Evolutionary conservation across 768 basidiomycete genomes (phyloP), one percentile per base, ranked within the genome.

Genomic region (Auriscalpium vulgare): DNA sequence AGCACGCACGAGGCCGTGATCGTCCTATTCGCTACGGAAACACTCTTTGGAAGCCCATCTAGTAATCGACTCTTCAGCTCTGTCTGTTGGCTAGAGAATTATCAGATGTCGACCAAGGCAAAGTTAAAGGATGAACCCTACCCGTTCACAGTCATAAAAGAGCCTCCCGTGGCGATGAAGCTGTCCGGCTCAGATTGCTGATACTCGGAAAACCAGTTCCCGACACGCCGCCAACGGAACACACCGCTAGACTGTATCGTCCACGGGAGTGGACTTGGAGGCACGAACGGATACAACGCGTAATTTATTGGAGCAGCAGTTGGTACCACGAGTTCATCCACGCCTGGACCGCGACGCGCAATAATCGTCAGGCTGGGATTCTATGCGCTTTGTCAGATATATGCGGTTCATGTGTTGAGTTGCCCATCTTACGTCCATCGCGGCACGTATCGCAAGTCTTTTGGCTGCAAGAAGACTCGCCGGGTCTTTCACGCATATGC

Each of bases 251-350:
- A 58, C 19, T 69, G 69, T 60, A 75, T 69, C 40, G 71, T 77
- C 75, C 80, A 82, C 8, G 78, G 76, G 38, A 79, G 66, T 10
- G 77, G 64, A 14, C 74, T 78, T 10, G 78, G 71, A 1, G 80
- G 69, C 7, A 79, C 61, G 63, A 87, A 87, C 0, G 88, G 88
- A 66, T 83, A 91, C 40, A 87, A 60, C n/a, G 84, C 78, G 65
- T 87, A 88, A 16, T 62, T 62, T 23, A 56, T 46, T 7, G 45
- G 50, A 2, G 59, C 47, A 14, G 54, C 43, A 8, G 55, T 44
- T 14, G 59, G 51, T 16, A 51, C 53, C 52, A 45, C 47, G 6
- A 54, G 54, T 11, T 51, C 59, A 13, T 45, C 45, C 10, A 16
- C 17, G 21, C 43, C 16, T n/a, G 56, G 23, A 9, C 35, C 29